Conservation (phyloP, 2,329 filamentous ascomycete species). For the Dothistroma septosporum region DNA sequence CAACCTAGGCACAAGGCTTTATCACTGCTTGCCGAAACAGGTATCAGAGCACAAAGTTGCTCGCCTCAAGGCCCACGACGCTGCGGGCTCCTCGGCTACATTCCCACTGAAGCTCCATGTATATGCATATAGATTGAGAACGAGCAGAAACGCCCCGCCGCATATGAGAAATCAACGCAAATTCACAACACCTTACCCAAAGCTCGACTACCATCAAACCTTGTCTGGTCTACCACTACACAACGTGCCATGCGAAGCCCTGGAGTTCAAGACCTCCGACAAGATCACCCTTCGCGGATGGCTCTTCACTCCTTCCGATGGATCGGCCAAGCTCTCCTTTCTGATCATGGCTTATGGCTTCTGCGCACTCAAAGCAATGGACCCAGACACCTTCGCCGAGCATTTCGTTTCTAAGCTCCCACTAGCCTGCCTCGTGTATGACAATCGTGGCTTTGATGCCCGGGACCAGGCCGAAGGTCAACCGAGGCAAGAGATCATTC, state of each 20-base stretch:
- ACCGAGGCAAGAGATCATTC: constrained; percentile 35
- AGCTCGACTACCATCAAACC: background rate
- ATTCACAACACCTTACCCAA: background rate
- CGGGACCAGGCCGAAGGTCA: constrained; percentile 30
- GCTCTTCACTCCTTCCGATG: constrained; percentile 9
- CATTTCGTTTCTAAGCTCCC: constrained; percentile 18
- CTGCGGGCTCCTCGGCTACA: too few relatives aligned
- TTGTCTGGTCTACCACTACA: background rate
- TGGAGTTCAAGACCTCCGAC: constrained; percentile 8
- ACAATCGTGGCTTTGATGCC: constrained; percentile 35
- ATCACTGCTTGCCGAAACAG: too few relatives aligned
- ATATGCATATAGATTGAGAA: too few relatives aligned
- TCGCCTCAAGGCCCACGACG: too few relatives aligned
- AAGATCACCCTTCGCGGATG: constrained; percentile 18
- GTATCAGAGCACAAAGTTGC: too few relatives aligned
- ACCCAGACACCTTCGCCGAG: constrained; percentile 22
- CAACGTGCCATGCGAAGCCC: constrained; percentile 2
- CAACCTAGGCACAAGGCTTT: too few relatives aligned
- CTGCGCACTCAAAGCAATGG: constrained; percentile 20
- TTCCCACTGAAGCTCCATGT: too few relatives aligned
- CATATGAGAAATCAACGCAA: too few relatives aligned
- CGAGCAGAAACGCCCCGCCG: too few relatives aligned
- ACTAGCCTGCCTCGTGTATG: constrained; percentile 35
- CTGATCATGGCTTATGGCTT: constrained; percentile 21
- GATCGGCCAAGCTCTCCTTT: constrained; percentile 12